Evolutionary conservation across 768 basidiomycete genomes (phyloP).

Genomic region (Tremella yokohamensis): DNA sequence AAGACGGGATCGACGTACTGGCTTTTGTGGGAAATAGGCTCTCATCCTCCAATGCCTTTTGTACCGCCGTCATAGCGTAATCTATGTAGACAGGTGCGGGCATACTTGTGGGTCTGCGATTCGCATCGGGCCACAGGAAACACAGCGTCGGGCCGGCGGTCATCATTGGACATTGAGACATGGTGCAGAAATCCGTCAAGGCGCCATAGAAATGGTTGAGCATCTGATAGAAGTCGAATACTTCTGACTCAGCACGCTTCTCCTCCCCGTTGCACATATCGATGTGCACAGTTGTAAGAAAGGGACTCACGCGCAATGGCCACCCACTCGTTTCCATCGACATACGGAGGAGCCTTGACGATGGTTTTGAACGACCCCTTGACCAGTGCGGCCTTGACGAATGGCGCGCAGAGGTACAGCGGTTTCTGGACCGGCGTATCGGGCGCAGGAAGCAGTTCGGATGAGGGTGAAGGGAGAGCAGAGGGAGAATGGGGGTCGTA

Average conservation of each 20-base stretch:
- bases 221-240: conserved; percentile 96
- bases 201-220: conserved; percentile 95
- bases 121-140: conserved; percentile 91
- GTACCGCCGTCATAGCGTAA: conserved; percentile 95
- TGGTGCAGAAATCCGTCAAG: conserved; percentile 86
- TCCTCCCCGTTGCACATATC: neutral
- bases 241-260: conserved; percentile 53
- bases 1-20: conserved; percentile 56
- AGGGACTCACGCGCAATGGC: conserved; percentile 76
- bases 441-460: conserved; percentile 26
- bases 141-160: conserved; percentile 86
- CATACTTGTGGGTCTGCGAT: conserved; percentile 77
- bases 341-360: conserved; percentile 90
- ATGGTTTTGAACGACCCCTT: conserved; percentile 99
- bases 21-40: conserved; percentile 90
- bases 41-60: conserved; percentile 91
- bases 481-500: conserved; percentile 28
- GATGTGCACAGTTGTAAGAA: neutral
- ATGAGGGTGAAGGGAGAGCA: conserved; percentile 31
- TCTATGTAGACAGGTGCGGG: conserved; percentile 96
- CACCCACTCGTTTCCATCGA: conserved; percentile 95
- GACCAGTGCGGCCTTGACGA: conserved; percentile 89
- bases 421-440: conserved; percentile 36
- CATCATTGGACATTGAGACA: conserved; percentile 87
- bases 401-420: conserved; percentile 86